Base-by-base conservation (phyloP, 2,329 filamentous ascomycete species). In the Drechslera avenae region DNA sequence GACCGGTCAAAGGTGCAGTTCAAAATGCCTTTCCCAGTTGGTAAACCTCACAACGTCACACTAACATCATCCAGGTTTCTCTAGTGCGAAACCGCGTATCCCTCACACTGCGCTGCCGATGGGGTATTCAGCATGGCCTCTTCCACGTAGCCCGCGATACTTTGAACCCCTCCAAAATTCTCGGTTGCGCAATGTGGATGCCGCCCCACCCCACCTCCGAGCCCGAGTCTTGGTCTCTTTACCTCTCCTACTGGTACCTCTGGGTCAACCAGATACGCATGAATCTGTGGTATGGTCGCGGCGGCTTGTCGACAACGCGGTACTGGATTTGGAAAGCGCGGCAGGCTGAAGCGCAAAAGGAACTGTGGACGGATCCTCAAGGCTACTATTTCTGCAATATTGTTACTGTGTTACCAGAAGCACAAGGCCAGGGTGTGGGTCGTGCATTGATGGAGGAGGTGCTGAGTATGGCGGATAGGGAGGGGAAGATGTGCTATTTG, bases 331-430 rank as follows among this genome's bases (percentile, higher is more conserved):
- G 86, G 87, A 90, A 90, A 64, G 77, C 78, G 4, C 78, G 81
- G 5, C 87, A 91, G 68, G 78, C 81, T 0, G 75, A 82, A 32
- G 84, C 82, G 1, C 87, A 90, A 47, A 74, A 75, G 0, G 73
- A 81, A 19, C 72, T 89, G 3, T 90, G 87, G 87, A 83, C 76
- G 0, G 85, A 88, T 49, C 78, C 81, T 0, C 76, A 79, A 4
- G 88, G 88, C 0, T 90, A 90, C 64, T 90, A 89, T 64, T 90
- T 90, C 59, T 86, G 88, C 57, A 91, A 90, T 63, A 88, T 90
- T 54, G 83, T 90, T 62, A 86, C 87, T 0, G 87, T 90, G 1
- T 69, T 83, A 13, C 85, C 86, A 0, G 80, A 84, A 40, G 80
- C 79, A 26, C 87, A 90, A 66, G 86, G 86, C 0, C 82, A 79